Evolutionary conservation across 2,329 filamentous ascomycete species (phyloP), one percentile per base, ranked within the genome.

Genomic region (Metarhizium humberi): DNA sequence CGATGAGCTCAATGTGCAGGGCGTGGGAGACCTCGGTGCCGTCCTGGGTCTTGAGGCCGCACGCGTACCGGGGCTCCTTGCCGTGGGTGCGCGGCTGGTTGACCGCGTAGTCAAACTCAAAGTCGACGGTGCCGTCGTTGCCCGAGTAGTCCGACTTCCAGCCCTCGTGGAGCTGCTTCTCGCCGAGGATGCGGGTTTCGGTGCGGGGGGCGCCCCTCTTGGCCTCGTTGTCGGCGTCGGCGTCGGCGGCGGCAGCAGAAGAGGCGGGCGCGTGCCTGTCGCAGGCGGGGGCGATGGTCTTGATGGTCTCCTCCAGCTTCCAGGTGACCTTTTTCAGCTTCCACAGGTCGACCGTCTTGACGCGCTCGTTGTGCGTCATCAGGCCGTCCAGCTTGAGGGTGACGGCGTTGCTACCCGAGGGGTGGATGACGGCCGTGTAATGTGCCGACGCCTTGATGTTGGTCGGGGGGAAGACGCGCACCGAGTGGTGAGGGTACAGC

Each of bases 391-490:
- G 81, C 53, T 86, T 85, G 73, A 96, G 85, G 49, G 83, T 80
- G 51, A 96, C 80, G 11, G 79, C 87, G 73, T 95, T 92, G 64
- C 82, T 84, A 64, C 90, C 88, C 57, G 92, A 88, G 5, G 92
- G 91, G 73, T 96, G 87, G 59, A 96, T 85, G 60, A 95, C 83
- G 42, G 89, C 84, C 50, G 87, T 87, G 60, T 95, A 86, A 64
- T 90, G 85, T 59, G 94, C 87, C 65, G 85, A 86, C 56, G 90
- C 88, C 61, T 90, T 92, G 65, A 99, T 86, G 73, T 95, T 94
- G 62, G 94, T 99, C 0, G 94, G 92, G 50, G 92, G 94, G 73
- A 99, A 99, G 66, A 97, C 88, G 66, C 92, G 90, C 59, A 96
- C 85, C 16, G 89, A 95, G 72, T 92, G 86, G 72, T 95, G 92